Evolutionary conservation across 805 yeast species (phyloP), one percentile per base, ranked within the genome.

Genomic region (Komagataella kurtzmanii): DNA sequence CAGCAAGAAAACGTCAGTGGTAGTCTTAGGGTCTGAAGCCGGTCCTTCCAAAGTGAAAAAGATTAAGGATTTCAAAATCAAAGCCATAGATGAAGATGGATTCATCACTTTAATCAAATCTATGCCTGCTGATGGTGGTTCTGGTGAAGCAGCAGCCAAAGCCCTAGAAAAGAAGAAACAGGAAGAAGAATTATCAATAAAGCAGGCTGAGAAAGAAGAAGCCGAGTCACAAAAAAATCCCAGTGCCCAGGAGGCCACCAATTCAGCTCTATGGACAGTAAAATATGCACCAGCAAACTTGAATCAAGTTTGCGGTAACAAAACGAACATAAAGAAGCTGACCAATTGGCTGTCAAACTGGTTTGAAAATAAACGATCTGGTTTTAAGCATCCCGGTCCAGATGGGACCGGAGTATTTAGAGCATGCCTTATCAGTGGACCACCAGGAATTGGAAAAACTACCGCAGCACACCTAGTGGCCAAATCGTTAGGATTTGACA

Each of bases 101-200:
- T 89, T 93, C 58, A 66, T 86, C 45, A 80, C 81, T 56, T 71
- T 93, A 56, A 72, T 93, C 48, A 59, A 71, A 19, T 76, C 80
- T 6, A 86, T 91, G 93, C 98, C 99, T 0, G 83, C 82, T 2
- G 89, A 84, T 56, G 99, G 99, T 24, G 98, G 98, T 0, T 78
- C 76, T 47, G 87, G 95, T n/a, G 85, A 69, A 14, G 79, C 71
- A 3, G 98, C 97, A 0, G 76, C 76, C 53, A 80, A 79, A 56
- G 93, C 93, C 2, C 71, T 81, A 54, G 72, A 71, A 47, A 88
- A 88, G 66, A 74, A 81, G 54, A 80, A 78, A 54, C 80, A 76
- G 53, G 93, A 88, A 58, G 89, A 85, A 59, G 69, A 67, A 40
- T 66, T 68, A 52, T 79, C 82, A 2, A 53, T 74, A 18, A 75